Base-by-base conservation (phyloP, 1,139 yeast species). In the Saccharomyces pastorianus region DNA sequence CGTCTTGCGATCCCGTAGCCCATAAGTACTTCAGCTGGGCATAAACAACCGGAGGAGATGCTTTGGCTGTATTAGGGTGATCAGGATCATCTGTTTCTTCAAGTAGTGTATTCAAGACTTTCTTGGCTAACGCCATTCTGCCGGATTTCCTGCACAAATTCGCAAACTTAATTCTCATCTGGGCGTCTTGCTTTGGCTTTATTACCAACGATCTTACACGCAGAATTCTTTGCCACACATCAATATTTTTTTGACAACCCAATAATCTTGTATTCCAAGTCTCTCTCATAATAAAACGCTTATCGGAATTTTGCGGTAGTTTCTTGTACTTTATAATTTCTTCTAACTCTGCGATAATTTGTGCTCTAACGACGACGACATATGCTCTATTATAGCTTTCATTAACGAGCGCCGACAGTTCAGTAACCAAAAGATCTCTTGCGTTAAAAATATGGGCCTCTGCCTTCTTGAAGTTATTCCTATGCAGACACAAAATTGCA, bases 101-200 rank as follows among this genome's bases (percentile, higher is more conserved):
- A 29, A 89, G 71, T 55, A 95, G 75, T 6, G 85, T 80, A 61
- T 88, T 88, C 59, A 95, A 76, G 0, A 97, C 88, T 68, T 91
- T 90, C 65, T 93, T 98, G 1, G 99, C 97, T 58, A 95, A 74
- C 17, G 95, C 95, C 61, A 90, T 75, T 60, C 99, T 77, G 2
- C 96, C 96, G 11, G 96, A 87, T 70, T 93, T 95, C 59, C 99
- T 80, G 67, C 99, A 91, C 55, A 95, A 76, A 64, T 95, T 93
- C 29, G 99, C 98, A 77, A 93, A 95, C 69, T 93, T 91, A 63
- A 95, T 93, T 97, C 98, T 90, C 83, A 91, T 88, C 58, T 89
- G 95, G 95, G 91, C 88, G 68, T 95, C 98, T 64, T 93, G 96
- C 62, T 91, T 88, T 1, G 99, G 99, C 59, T 87, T 87, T 47